Base-by-base conservation (phyloP, 352 stramenopile species). In the Globisporangium megalacanthum region DNA sequence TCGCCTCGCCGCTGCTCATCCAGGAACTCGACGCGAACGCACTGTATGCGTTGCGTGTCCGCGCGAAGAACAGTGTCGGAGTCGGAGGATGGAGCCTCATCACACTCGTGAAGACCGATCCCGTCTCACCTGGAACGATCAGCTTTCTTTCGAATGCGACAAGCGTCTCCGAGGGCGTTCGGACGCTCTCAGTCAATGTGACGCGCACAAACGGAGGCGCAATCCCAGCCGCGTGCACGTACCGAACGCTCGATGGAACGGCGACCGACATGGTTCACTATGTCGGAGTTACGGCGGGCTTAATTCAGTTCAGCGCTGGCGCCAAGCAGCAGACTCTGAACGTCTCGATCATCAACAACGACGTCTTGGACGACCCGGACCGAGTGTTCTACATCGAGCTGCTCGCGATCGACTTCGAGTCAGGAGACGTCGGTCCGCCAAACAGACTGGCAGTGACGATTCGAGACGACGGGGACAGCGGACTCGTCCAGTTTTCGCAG, bases 311-410 rank as follows among this genome's bases (percentile, higher is more conserved):
- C 54, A 39, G 52, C 14, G 57, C 51, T 9, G 70, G 62, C n/a
- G 33, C 62, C 0, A 62, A 53, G 13, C 64, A 44, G 15, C 47
- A 66, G 13, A 54, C 53, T 6, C 58, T 88, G 11, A 49, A n/a
- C 0, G 36, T 88, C 15, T 6, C 29, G 0, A 79, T 88, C 31
- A 70, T 79, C 37, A 81, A 86, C 61, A 84, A 88, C 49, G 47
- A 63, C 10, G 54, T 86, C 9, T 58, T 62, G 0, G 75, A 84
- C 9, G 73, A 88, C 13, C 60, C 65, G 9, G 73, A 84, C 46
- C 68, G 52, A 7, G 79, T 63, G 29, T 88, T 88, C 41, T 79
- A 52, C 20, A 54, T 88, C 4, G 44, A 61, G 19, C 56, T 88
- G n/a, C 31, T 54, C 10, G 8, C 48, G 8, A 68, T 62, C 37